Evolutionary conservation across 768 basidiomycete species (phyloP).

Genomic region (Boletellus emodensis): DNA sequence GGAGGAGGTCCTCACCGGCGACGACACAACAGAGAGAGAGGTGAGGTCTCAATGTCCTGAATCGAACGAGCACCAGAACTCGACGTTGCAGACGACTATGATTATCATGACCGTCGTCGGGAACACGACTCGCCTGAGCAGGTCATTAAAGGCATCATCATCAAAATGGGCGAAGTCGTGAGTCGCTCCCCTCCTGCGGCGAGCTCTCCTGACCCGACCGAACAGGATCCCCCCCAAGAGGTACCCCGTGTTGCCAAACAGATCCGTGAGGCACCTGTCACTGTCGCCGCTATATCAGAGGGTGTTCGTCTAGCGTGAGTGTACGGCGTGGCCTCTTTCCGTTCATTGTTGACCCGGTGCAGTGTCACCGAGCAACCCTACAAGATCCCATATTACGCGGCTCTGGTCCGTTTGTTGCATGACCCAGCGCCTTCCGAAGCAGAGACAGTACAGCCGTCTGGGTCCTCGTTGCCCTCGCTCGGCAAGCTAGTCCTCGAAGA

Average conservation of each 20-base stretch:
- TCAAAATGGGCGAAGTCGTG: conserved; percentile 81
- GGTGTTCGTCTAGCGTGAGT: conserved; percentile 67
- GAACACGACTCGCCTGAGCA: conserved; percentile 74
- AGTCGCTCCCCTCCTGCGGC: conserved; percentile 27
- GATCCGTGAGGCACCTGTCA: conserved; percentile 57
- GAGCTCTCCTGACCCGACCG: background rate
- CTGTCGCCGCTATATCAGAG: conserved; percentile 63
- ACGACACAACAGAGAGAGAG: conserved; percentile 44
- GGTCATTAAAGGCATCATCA: conserved; percentile 59
- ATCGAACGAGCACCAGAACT: background rate
- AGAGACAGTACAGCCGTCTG: conserved; percentile 23
- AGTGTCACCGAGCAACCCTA: conserved; percentile 91
- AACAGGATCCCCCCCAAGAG: conserved; percentile 68
- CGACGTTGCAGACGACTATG: conserved; percentile 52
- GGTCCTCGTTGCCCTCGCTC: conserved; percentile 38
- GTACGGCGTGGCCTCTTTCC: background rate
- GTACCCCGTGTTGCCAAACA: conserved; percentile 61
- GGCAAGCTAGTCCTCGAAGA: conserved; percentile 80
- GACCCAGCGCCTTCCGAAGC: conserved; percentile 40
- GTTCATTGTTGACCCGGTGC: conserved; percentile 8
- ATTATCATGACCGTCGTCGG: conserved; percentile 57
- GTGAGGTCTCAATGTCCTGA: conserved; percentile 35
- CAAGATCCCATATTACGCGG: conserved; percentile 89
- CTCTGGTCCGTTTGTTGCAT: conserved; percentile 67
- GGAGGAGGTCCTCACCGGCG: conserved; percentile 45